Percentiles rank a stretch among this genome's conserved stretches.
Evolutionary conservation across 202 grass and related monocot species (phyloP).

Genomic region (Schoenoplectus tabernaemontani): DNA sequence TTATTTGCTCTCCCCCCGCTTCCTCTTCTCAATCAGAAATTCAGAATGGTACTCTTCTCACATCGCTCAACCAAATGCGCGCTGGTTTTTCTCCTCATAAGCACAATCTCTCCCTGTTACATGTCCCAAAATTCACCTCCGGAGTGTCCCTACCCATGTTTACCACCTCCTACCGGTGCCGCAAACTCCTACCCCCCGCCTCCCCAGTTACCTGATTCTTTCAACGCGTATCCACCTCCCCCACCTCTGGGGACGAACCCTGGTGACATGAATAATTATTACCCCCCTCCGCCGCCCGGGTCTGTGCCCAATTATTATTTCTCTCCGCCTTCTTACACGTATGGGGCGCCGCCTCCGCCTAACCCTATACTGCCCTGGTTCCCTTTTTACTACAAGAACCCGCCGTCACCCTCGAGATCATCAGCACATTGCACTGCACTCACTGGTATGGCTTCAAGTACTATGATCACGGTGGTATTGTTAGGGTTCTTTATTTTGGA

Average conservation of each 20-base stretch:
- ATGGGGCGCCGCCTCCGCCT: conserved; percentile 55
- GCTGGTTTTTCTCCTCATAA: neutral
- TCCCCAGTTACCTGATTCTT: conserved; percentile 5
- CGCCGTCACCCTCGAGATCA: conserved; percentile 35
- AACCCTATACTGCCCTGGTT: conserved; percentile 73
- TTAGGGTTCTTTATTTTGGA: neutral
- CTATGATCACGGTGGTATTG: neutral
- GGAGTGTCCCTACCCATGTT: conserved; percentile 68
- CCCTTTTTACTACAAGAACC: conserved; percentile 76
- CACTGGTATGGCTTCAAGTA: neutral
- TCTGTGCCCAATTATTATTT: conserved; percentile 31
- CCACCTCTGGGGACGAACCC: conserved; percentile 5
- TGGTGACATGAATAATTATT: conserved; percentile 24
- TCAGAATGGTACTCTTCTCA: neutral
- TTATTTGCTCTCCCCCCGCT: neutral
- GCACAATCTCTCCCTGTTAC: neutral
- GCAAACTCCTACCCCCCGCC: conserved; percentile 54
- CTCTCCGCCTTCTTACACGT: conserved; percentile 27
- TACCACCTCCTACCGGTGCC: conserved; percentile 41
- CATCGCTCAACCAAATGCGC: neutral
- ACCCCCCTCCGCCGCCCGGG: conserved; percentile 36
- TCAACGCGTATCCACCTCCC: conserved; percentile 30
- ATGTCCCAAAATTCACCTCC: conserved; percentile 13
- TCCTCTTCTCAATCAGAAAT: neutral
- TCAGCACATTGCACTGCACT: neutral